A percentile compares a stretch with the other conserved stretches of the same genome.
phyloP scores from a whole-genome alignment of 2,329 filamentous ascomycete species.

The Raffaelea ambrosiae region DNA sequence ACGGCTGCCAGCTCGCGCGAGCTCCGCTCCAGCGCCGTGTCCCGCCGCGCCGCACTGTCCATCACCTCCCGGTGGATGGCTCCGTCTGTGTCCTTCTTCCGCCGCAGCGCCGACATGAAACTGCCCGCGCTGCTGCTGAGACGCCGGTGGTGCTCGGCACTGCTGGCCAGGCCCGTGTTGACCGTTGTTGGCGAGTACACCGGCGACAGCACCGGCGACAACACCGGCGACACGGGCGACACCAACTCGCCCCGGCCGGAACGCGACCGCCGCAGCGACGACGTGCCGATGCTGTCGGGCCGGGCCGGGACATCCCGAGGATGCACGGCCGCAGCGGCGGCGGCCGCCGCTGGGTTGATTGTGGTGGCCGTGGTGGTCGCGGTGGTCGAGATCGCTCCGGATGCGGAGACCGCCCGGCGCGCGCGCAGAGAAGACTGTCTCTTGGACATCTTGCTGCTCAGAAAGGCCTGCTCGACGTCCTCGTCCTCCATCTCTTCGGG shows the following conservation, averaged over 20 bases:
- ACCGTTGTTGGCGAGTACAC: constrained; percentile 7
- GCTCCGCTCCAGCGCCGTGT: constrained; percentile 54
- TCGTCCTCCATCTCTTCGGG: constrained; percentile 28
- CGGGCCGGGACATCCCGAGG: constrained; percentile 15
- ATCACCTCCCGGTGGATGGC: constrained; percentile 45
- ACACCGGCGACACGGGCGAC: not conserved
- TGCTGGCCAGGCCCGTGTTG: constrained; percentile 1
- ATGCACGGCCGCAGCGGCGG: no score
- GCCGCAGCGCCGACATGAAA: constrained; percentile 53
- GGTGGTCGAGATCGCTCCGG: no score
- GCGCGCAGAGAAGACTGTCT: no score
- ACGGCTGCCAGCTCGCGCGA: constrained; percentile 42
- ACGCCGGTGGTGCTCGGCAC: constrained; percentile 3
- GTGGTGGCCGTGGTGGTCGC: no score
- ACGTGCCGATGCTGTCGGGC: constrained; percentile 10
- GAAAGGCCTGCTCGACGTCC: constrained; percentile 13
- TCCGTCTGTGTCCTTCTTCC: constrained; percentile 47
- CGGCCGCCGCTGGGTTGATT: no score
- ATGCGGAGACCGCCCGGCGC: no score
- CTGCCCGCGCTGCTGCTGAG: constrained; percentile 30
- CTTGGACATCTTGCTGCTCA: no score
- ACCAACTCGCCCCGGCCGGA: constrained; percentile 28
- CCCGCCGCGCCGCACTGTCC: constrained; percentile 53
- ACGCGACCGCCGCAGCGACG: constrained; percentile 28
- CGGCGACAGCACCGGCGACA: not conserved